A percentile compares a stretch with the other conserved stretches of the same genome.
Evolutionary conservation across 192 early-diverging fungal species (phyloP).

Genomic region (Gryganskiella cystojenkinii): DNA sequence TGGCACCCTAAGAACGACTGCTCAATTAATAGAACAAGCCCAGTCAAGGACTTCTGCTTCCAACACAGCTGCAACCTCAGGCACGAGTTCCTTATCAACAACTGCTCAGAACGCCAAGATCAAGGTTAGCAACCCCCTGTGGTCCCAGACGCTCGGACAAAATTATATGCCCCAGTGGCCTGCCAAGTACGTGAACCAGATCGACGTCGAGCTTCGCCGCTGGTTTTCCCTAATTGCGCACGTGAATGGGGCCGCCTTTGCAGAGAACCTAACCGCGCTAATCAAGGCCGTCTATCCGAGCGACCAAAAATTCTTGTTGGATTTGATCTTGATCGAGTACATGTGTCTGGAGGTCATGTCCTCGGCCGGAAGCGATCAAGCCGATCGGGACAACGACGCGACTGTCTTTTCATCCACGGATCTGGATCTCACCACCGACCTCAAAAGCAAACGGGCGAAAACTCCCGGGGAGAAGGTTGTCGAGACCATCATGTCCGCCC

Average conservation of each 20-base stretch:
- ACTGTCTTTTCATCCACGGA: neutral
- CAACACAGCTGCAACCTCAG: neutral
- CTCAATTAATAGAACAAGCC: constrained; percentile 25
- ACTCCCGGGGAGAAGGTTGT: constrained; percentile 17
- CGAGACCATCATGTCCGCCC: constrained; percentile 37
- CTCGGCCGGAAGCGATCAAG: too few species aligned
- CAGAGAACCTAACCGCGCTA: constrained; percentile 17
- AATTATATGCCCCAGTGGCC: constrained; percentile 24
- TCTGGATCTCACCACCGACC: neutral
- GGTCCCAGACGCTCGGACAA: constrained; percentile 35
- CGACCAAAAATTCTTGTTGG: constrained; percentile 49
- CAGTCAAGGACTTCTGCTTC: constrained; percentile 3
- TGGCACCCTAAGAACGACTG: constrained; percentile 1
- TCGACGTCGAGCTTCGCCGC: constrained; percentile 26
- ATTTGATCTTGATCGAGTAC: constrained; percentile 36
- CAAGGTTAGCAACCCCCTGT: constrained; percentile 42
- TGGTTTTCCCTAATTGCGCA: constrained; percentile 34
- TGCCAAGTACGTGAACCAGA: constrained; percentile 17
- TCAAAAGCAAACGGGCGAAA: neutral
- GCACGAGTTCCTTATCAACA: neutral
- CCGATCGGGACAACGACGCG: constrained; percentile 1
- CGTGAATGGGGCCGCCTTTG: constrained; percentile 31
- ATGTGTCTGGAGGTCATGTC: constrained; percentile 35
- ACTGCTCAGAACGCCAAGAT: constrained; percentile 1
- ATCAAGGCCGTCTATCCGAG: constrained; percentile 46